Evolutionary conservation across 169 alveolate genomes (phyloP).

Genomic region (Babesia bigemina): DNA sequence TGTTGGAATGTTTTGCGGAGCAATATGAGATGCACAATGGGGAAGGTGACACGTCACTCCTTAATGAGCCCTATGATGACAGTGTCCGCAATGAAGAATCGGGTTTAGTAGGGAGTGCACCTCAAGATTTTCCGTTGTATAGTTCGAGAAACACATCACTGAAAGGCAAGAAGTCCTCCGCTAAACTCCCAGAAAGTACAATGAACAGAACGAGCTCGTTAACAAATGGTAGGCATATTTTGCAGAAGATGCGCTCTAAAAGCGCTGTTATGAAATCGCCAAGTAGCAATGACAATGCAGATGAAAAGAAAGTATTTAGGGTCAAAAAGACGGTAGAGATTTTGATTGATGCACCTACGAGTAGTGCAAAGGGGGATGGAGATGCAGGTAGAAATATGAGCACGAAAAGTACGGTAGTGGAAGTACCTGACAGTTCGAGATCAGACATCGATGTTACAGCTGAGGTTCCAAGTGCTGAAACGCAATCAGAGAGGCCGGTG

Average conservation of each 20-base stretch:
- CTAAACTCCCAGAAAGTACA: background rate
- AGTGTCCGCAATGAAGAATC: background rate
- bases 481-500: too few species aligned
- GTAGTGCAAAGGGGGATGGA: background rate
- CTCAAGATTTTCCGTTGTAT: background rate
- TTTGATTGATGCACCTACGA: constrained; percentile 25
- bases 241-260: background rate
- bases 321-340: constrained; percentile 38
- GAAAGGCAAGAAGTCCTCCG: background rate
- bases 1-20: background rate
- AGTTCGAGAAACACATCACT: background rate
- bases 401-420: too few species aligned
- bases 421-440: too few species aligned
- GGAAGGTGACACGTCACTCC: background rate
- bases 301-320: constrained; percentile 17
- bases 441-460: too few species aligned
- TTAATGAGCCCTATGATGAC: background rate
- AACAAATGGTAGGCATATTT: background rate
- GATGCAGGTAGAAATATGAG: too few species aligned
- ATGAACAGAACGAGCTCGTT: background rate
- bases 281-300: background rate
- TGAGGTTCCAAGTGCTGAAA: too few species aligned
- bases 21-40: background rate
- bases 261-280: background rate
- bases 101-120: background rate